Evolutionary conservation across 225 moss, liverwort and hornwort species (phyloP).

Genomic region (Physcomitrium patens): DNA sequence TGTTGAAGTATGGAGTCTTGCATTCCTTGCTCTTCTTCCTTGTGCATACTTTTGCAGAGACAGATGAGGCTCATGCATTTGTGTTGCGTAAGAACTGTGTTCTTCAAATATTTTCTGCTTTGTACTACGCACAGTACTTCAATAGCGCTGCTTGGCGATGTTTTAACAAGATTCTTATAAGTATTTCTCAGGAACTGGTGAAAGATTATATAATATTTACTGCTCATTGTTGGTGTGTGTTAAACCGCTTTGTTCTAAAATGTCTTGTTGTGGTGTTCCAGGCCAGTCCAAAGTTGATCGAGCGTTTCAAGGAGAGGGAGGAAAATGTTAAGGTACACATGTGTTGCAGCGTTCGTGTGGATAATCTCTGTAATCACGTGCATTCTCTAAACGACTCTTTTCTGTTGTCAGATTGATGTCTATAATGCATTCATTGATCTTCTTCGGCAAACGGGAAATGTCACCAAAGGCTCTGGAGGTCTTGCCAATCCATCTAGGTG

Average conservation of each 20-base stretch:
- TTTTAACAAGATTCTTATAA: not conserved
- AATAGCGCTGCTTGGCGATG: conserved; percentile 1
- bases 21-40: conserved; percentile 21
- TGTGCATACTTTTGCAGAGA: not conserved
- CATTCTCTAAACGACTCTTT: conserved; percentile 25
- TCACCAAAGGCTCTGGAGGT: conserved; percentile 90
- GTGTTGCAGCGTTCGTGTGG: conserved; percentile 18
- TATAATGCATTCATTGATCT: conserved; percentile 99
- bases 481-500: conserved; percentile 80
- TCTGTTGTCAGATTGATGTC: conserved; percentile 81
- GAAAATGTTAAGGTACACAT: conserved; percentile 94
- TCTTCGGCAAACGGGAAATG: conserved; percentile 95
- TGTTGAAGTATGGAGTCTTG: conserved; percentile 55
- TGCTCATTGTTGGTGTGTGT: not conserved
- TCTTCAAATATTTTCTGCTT: not conserved
- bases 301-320: conserved; percentile 97
- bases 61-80: conserved; percentile 23
- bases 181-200: conserved; percentile 13
- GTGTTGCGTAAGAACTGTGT: conserved; percentile 13
- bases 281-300: conserved; percentile 98
- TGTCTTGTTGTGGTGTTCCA: conserved; percentile 45
- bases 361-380: conserved; percentile 8
- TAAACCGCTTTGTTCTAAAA: conserved; percentile 20
- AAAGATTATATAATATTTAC: conserved; percentile 11
- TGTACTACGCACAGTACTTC: not conserved